These are phyloP conservation scores for Colletotrichum echinochloae DNA, from an alignment of 2,329 filamentous ascomycete species.

Conservation along the genomic window DNA sequence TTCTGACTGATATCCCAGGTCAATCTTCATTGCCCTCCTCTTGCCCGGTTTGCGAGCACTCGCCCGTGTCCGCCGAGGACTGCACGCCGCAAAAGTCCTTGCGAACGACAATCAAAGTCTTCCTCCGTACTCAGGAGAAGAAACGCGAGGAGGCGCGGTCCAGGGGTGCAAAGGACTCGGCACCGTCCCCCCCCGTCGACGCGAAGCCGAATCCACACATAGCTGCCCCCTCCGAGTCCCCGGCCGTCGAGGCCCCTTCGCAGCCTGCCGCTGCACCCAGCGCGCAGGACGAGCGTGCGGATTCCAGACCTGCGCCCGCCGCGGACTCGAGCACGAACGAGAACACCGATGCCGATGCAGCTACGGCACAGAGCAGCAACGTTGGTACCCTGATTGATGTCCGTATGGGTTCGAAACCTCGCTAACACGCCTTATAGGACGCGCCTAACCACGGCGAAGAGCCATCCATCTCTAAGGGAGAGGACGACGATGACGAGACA, in stretches of 20 bases:
- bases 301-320: conserved; percentile 3
- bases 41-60: conserved; percentile 94
- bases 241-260: conserved; percentile 39
- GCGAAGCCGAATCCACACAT: conserved; percentile 50
- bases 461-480: conserved; percentile 30
- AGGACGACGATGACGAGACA: conserved; percentile 35
- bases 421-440: conserved; percentile 26
- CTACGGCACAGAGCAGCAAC: conserved; percentile 15
- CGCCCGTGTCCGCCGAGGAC: conserved; percentile 84
- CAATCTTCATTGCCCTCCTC: conserved; percentile 80
- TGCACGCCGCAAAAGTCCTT: conserved; percentile 91
- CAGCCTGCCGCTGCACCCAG: conserved; percentile 3
- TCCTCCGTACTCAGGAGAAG: conserved; percentile 90
- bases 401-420: background rate
- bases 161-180: conserved; percentile 59
- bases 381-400: background rate
- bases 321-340: background rate
- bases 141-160: conserved; percentile 77
- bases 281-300: conserved; percentile 6
- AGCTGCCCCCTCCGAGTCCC: conserved; percentile 43
- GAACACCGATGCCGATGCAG: conserved; percentile 4
- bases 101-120: conserved; percentile 92
- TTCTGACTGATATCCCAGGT: conserved; percentile 62
- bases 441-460: conserved; percentile 16
- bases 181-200: conserved; percentile 57